Conservation (phyloP, 2,329 filamentous ascomycete genomes). For the Verticillium isaacii region DNA sequence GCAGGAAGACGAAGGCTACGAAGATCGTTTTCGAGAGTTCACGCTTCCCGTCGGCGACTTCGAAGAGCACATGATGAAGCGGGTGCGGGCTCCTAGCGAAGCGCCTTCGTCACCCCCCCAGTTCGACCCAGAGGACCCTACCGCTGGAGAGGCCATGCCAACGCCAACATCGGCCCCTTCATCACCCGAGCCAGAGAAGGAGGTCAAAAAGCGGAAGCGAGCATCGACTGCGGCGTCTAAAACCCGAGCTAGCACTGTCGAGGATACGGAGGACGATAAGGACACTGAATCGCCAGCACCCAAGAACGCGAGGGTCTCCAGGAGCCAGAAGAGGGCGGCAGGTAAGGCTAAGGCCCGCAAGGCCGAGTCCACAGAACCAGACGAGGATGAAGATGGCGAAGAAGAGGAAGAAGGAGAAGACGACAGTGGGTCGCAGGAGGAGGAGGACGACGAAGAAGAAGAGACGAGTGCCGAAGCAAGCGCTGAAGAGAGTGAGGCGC, state of each 20-base stretch:
- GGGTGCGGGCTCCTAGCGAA: constrained; percentile 40
- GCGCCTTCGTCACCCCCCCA: constrained; percentile 35
- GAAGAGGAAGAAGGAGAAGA: constrained; percentile 22
- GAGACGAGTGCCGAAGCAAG: constrained; percentile 8
- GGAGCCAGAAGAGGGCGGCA: constrained; percentile 32
- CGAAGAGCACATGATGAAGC: constrained; percentile 40
- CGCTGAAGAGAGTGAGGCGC: constrained; percentile 22
- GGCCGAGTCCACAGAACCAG: constrained; percentile 26
- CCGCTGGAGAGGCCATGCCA: constrained; percentile 3
- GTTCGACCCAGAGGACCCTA: constrained; percentile 27
- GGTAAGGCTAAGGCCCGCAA: constrained; percentile 31
- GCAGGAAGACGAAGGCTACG: constrained; percentile 52
- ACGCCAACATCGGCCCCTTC: constrained; percentile 6
- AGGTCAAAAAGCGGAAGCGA: constrained; percentile 38
- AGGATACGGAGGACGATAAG: constrained; percentile 46
- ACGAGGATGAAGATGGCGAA: constrained; percentile 28
- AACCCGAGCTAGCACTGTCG: constrained; percentile 39
- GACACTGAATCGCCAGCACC: constrained; percentile 32
- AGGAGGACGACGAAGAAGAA: constrained; percentile 12
- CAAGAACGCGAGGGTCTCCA: constrained; percentile 29
- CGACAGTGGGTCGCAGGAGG: neutral
- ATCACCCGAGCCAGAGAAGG: constrained; percentile 5
- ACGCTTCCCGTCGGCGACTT: constrained; percentile 49
- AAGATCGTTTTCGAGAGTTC: constrained; percentile 63
- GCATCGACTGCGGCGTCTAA: constrained; percentile 29